Percentiles rank a stretch among this genome's conserved stretches.
These are phyloP conservation scores for Penicillium thymicola DNA, from an alignment of 2,329 filamentous ascomycete genomes.

Conservation along the genomic window DNA sequence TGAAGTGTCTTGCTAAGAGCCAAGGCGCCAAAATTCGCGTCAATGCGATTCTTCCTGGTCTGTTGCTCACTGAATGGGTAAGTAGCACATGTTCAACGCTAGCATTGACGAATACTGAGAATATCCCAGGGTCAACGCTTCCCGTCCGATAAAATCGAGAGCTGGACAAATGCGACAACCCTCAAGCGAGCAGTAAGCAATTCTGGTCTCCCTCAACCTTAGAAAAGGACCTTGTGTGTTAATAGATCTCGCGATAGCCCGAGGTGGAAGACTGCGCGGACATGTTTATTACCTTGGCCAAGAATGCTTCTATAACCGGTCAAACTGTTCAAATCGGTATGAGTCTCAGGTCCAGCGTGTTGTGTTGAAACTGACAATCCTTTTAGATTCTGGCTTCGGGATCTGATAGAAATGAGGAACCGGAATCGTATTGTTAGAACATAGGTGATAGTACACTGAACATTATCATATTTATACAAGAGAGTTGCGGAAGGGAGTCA, in stretches of 20 bases:
- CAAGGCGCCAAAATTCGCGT: slow-evolving; percentile 61
- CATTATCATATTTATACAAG: slow-evolving; percentile 24
- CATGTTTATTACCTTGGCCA: slow-evolving; percentile 39
- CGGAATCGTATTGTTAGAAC: slow-evolving; percentile 21
- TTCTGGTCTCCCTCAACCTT: neutral
- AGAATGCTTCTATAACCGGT: slow-evolving; percentile 48
- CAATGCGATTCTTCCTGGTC: slow-evolving; percentile 63
- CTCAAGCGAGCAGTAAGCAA: slow-evolving; percentile 57
- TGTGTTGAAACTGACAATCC: slow-evolving; percentile 8
- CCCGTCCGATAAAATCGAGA: slow-evolving; percentile 55
- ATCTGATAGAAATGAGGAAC: slow-evolving; percentile 18
- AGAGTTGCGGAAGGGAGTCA: slow-evolving; percentile 35
- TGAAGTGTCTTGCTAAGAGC: slow-evolving; percentile 61
- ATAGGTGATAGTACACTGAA: slow-evolving; percentile 13
- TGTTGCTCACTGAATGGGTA: slow-evolving; percentile 67
- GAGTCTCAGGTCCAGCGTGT: neutral
- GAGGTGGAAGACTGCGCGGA: slow-evolving; percentile 44
- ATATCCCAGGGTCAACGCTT: slow-evolving; percentile 53
- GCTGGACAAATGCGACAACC: slow-evolving; percentile 53
- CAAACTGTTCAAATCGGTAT: slow-evolving; percentile 45
- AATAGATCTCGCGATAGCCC: slow-evolving; percentile 26
- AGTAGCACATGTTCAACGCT: slow-evolving; percentile 6
- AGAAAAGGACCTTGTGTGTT: neutral
- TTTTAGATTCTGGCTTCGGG: slow-evolving; percentile 33
- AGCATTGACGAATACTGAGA: slow-evolving; percentile 2